Evolutionary conservation across 1,284 basidiomycete genomes (phyloP).

Genomic region (Cryptococcus deneoformans): DNA sequence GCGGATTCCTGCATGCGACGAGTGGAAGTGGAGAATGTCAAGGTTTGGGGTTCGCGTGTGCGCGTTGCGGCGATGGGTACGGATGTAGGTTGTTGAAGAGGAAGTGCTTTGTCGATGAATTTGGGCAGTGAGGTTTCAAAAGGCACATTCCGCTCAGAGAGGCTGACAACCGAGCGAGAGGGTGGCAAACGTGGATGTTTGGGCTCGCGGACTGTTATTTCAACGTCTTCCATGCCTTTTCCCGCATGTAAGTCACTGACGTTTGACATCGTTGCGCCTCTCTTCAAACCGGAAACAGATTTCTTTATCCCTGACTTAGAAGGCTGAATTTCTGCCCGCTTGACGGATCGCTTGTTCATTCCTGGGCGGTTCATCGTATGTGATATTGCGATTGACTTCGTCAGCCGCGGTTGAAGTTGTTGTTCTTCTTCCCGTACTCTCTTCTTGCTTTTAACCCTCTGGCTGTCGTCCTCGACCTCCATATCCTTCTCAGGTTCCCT

Average conservation of each 20-base stretch:
- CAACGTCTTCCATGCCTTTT: too few relatives aligned
- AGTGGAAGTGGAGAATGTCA: background rate
- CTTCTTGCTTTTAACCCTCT: background rate
- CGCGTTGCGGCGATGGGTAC: background rate
- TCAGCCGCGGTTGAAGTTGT: too few relatives aligned
- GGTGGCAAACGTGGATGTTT: too few relatives aligned
- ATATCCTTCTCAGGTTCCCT: background rate
- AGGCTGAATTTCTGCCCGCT: background rate
- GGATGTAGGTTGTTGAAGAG: background rate
- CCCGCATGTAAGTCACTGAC: too few relatives aligned
- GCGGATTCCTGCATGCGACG: too few relatives aligned
- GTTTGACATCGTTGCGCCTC: too few relatives aligned
- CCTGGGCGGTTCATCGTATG: background rate
- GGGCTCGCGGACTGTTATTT: too few relatives aligned
- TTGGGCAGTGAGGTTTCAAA: background rate
- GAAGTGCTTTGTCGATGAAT: background rate
- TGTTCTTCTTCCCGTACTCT: background rate
- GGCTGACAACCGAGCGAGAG: too few relatives aligned
- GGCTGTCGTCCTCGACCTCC: background rate
- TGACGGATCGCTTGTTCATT: background rate
- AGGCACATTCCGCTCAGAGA: too few relatives aligned
- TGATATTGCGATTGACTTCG: background rate
- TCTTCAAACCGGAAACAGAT: too few relatives aligned
- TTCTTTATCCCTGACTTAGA: too few relatives aligned
- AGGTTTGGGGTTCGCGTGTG: background rate